Evolutionary conservation across 768 basidiomycete genomes (phyloP).

Genomic region (Amanita inopinata): DNA sequence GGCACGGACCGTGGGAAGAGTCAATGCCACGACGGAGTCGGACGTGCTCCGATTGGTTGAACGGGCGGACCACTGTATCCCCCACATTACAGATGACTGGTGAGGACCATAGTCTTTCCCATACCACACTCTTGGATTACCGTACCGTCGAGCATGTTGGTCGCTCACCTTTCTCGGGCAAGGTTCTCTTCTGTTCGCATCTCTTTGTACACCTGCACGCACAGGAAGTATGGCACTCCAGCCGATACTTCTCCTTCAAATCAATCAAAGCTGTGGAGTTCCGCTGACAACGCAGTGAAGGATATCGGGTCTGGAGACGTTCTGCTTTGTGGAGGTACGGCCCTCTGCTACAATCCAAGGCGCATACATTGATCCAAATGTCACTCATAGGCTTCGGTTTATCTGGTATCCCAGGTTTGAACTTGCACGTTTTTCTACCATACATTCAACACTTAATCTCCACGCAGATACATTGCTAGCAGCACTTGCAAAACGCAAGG

Average conservation of each 20-base stretch:
- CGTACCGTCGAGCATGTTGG: too few relatives aligned
- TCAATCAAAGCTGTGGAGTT: slow-evolving; percentile 72
- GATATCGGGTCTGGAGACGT: slow-evolving; percentile 75
- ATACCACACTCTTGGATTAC: too few relatives aligned
- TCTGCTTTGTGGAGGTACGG: slow-evolving; percentile 74
- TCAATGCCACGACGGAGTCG: too few relatives aligned
- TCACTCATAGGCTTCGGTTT: slow-evolving; percentile 66
- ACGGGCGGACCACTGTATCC: background rate
- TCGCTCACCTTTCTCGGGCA: background rate
- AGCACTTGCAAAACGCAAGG: slow-evolving; percentile 65
- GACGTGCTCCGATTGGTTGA: background rate
- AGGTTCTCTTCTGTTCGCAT: slow-evolving; percentile 6
- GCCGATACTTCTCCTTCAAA: slow-evolving; percentile 22
- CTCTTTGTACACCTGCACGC: slow-evolving; percentile 6
- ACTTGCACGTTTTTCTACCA: slow-evolving; percentile 4
- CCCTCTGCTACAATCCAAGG: background rate
- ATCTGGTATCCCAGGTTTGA: slow-evolving; percentile 75
- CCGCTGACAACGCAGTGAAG: slow-evolving; percentile 74
- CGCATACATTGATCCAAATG: background rate
- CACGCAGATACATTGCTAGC: slow-evolving; percentile 69
- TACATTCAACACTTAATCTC: background rate
- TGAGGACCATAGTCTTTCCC: background rate
- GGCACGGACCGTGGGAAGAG: too few relatives aligned
- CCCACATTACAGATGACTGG: background rate
- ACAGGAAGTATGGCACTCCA: slow-evolving; percentile 26